These are phyloP conservation scores for Bimuria novae-zelandiae DNA, from an alignment of 2,329 filamentous ascomycete genomes.

Conservation along the genomic window DNA sequence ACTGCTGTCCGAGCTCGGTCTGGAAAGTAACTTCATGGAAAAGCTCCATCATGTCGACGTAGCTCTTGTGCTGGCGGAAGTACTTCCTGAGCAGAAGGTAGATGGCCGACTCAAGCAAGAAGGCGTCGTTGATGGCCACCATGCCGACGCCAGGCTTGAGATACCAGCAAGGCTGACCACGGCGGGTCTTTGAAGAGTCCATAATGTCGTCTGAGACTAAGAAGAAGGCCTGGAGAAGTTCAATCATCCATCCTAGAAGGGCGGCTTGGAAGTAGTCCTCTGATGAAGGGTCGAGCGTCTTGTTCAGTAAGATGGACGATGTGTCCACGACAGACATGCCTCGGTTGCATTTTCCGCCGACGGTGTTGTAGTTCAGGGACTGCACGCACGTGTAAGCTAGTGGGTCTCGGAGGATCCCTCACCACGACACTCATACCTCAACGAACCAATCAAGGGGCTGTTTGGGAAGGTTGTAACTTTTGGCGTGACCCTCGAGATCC, in stretches of 20 bases:
- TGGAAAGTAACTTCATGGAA: constrained; percentile 95
- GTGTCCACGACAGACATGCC: constrained; percentile 98
- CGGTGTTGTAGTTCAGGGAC: constrained; percentile 82
- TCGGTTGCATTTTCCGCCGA: constrained; percentile 97
- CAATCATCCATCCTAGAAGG: constrained; percentile 94
- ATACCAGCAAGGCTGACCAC: constrained; percentile 97
- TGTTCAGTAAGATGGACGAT: constrained; percentile 74
- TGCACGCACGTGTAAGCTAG: constrained; percentile 47
- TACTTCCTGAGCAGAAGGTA: constrained; percentile 91
- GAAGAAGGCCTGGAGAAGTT: constrained; percentile 98
- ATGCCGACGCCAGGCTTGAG: constrained; percentile 85
- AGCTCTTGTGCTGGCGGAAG: constrained; percentile 84
- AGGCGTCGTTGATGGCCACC: constrained; percentile 97
- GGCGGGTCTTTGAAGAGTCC: constrained; percentile 93
- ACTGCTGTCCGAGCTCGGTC: constrained; percentile 93
- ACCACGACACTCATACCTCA: constrained; percentile 61
- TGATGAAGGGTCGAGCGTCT: constrained; percentile 69
- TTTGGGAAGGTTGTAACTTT: constrained; percentile 80
- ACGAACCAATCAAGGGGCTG: constrained; percentile 86
- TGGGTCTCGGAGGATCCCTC: not conserved
- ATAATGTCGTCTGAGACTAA: constrained; percentile 98
- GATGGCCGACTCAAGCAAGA: constrained; percentile 91
- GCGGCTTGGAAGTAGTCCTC: constrained; percentile 84
- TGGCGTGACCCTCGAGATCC: constrained; percentile 78
- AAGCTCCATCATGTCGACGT: constrained; percentile 90